Percentiles rank a stretch among this genome's conserved stretches.
Evolutionary conservation across 2,329 filamentous ascomycete species (phyloP).

Genomic region (Aspergillus nomiae): DNA sequence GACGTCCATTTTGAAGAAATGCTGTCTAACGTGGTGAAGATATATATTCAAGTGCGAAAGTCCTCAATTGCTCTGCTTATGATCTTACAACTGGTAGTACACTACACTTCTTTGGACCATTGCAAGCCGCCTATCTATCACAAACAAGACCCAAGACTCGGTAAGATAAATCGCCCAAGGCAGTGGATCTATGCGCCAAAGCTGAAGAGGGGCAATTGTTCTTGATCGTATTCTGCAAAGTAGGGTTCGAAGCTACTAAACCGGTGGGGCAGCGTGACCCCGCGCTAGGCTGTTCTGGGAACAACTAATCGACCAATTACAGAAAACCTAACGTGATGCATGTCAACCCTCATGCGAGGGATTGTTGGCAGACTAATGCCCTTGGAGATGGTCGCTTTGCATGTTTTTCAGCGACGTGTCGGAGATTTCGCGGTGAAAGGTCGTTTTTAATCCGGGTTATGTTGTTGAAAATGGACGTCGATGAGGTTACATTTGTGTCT

Average conservation of each 20-base stretch:
- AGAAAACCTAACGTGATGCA: not conserved
- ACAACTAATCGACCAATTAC: not conserved
- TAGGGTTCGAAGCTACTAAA: not conserved
- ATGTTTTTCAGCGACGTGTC: not conserved
- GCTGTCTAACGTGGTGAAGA: not conserved
- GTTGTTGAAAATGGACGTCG: not conserved
- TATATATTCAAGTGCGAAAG: not conserved
- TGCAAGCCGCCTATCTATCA: not conserved
- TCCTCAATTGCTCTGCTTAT: not conserved
- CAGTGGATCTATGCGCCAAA: not conserved
- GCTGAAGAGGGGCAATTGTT: not conserved
- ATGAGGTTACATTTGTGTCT: not conserved
- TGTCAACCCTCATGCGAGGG: not conserved
- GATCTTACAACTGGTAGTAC: not conserved
- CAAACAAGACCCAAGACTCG: not conserved
- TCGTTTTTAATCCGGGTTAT: not conserved
- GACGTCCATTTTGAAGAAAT: not conserved
- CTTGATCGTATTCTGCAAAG: not conserved
- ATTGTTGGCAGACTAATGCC: not conserved
- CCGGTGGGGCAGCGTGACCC: not conserved
- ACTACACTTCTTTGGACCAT: not conserved
- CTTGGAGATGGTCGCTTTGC: not conserved
- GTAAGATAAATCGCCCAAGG: not conserved
- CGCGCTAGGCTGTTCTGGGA: not conserved
- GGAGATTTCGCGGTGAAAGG: not conserved